Conservation (phyloP, 2,329 filamentous ascomycete genomes). For the Trematosphaeria pertusa region DNA sequence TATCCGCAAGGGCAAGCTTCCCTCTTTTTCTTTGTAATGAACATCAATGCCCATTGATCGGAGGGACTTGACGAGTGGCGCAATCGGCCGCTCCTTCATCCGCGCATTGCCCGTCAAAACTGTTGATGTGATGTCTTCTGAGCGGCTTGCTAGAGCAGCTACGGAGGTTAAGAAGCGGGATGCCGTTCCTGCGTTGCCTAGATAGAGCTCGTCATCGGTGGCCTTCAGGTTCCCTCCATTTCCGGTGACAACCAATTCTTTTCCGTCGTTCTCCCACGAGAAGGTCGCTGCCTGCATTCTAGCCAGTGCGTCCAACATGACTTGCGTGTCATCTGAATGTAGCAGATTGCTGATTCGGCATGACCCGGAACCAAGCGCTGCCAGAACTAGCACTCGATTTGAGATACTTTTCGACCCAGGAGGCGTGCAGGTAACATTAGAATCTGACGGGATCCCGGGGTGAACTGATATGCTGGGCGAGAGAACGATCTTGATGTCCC, state of each 20-base stretch:
- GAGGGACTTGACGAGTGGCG: slow-evolving; percentile 88
- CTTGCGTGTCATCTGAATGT: slow-evolving; percentile 96
- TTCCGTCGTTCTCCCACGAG: slow-evolving; percentile 93
- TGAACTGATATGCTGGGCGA: slow-evolving; percentile 78
- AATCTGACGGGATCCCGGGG: slow-evolving; percentile 71
- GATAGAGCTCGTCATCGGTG: slow-evolving; percentile 78
- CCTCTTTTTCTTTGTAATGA: slow-evolving; percentile 82
- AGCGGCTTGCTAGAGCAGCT: slow-evolving; percentile 78
- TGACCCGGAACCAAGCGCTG: slow-evolving; percentile 83
- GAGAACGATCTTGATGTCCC: slow-evolving; percentile 80
- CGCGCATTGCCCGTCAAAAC: slow-evolving; percentile 90
- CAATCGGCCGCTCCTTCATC: slow-evolving; percentile 96
- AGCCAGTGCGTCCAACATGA: slow-evolving; percentile 92
- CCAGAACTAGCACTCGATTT: slow-evolving; percentile 91
- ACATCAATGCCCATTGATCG: slow-evolving; percentile 85
- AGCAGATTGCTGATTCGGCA: slow-evolving; percentile 91
- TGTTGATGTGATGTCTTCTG: slow-evolving; percentile 68
- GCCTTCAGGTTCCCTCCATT: slow-evolving; percentile 87
- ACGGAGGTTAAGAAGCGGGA: slow-evolving; percentile 95
- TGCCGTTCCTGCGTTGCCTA: slow-evolving; percentile 95
- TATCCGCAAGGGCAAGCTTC: slow-evolving; percentile 84
- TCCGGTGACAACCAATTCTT: slow-evolving; percentile 85
- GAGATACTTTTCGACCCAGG: slow-evolving; percentile 98
- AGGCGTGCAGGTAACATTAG: slow-evolving; percentile 79
- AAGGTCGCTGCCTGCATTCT: slow-evolving; percentile 87